These are phyloP conservation scores for Astrephomene gubernaculifera DNA, from an alignment of 139 green algal species.

Conservation along the genomic window DNA sequence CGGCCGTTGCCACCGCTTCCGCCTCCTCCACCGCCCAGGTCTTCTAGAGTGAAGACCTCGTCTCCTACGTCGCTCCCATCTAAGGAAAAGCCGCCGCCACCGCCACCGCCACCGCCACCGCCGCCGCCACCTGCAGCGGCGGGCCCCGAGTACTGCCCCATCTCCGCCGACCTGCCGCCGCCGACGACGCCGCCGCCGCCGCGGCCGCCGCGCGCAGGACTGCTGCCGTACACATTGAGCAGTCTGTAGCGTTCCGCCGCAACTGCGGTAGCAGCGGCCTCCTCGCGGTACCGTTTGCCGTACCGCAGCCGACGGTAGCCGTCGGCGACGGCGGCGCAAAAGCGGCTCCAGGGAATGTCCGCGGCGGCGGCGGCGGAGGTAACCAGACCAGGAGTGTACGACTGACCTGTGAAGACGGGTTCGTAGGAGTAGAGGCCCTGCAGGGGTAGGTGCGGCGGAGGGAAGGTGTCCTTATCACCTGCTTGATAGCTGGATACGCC, in stretches of 20 bases:
- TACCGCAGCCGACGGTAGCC: not conserved
- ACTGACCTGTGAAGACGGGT: slow-evolving; percentile 24
- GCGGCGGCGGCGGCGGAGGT: not conserved
- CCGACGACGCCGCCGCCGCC: not conserved
- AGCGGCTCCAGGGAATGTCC: slow-evolving; percentile 28
- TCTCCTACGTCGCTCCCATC: not conserved
- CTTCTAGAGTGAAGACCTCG: slow-evolving; percentile 28
- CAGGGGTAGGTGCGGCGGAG: no score
- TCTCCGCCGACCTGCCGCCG: not conserved
- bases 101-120: not conserved
- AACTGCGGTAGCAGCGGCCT: not conserved
- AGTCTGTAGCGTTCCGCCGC: not conserved
- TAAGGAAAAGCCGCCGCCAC: no score
- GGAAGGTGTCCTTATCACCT: no score
- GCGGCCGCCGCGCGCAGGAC: not conserved
- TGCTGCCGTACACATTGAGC: not conserved
- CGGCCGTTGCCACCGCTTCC: no score
- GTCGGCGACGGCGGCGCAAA: not conserved
- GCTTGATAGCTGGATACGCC: no score
- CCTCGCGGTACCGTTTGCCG: not conserved
- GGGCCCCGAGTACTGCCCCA: not conserved
- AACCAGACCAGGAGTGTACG: slow-evolving; percentile 19
- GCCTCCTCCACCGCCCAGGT: not conserved
- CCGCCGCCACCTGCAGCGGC: no score
- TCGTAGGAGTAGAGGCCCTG: slow-evolving; percentile 5